Evolutionary conservation across 257 asterid genomes (phyloP).

Genomic region (Rauvolfia tetraphylla): DNA sequence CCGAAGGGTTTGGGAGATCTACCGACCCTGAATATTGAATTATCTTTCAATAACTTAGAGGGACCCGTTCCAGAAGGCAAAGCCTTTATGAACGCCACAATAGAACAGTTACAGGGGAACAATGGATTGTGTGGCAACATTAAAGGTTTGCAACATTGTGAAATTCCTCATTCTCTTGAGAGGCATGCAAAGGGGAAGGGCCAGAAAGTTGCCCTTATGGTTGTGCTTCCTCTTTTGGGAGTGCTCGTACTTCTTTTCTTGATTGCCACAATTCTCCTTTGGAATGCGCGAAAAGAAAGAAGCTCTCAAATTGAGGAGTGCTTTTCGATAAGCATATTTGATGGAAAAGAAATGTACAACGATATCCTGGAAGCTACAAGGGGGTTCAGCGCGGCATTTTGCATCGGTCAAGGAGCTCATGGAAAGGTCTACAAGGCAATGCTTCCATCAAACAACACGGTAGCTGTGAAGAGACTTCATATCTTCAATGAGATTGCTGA

Average conservation of each 20-base stretch:
- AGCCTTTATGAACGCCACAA: slow-evolving; percentile 25
- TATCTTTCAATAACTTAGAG: no score
- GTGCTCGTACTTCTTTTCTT: neutral
- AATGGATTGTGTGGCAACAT: slow-evolving; percentile 30
- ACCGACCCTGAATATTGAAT: slow-evolving; percentile 16
- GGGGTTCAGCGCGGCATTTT: slow-evolving; percentile 15
- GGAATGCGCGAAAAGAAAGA: neutral
- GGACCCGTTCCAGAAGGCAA: slow-evolving; percentile 23
- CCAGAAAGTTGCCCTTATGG: neutral
- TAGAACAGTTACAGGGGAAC: slow-evolving; percentile 25
- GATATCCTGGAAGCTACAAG: slow-evolving; percentile 26
- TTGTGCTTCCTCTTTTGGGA: slow-evolving; percentile 10
- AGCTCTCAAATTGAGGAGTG: no score
- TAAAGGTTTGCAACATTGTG: no score
- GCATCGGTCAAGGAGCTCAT: slow-evolving; percentile 29
- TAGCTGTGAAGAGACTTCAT: slow-evolving; percentile 17
- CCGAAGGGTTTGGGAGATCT: slow-evolving; percentile 20
- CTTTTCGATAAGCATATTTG: slow-evolving; percentile 10
- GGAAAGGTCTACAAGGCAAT: slow-evolving; percentile 3
- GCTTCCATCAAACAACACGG: neutral
- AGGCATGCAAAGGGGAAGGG: neutral
- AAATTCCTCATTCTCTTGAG: neutral
- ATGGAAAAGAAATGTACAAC: no score
- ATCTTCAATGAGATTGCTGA: neutral
- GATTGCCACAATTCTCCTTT: slow-evolving; percentile 8